Evolutionary conservation across 2,329 filamentous ascomycete species (phyloP).

Genomic region (Neobulgaria alba): DNA sequence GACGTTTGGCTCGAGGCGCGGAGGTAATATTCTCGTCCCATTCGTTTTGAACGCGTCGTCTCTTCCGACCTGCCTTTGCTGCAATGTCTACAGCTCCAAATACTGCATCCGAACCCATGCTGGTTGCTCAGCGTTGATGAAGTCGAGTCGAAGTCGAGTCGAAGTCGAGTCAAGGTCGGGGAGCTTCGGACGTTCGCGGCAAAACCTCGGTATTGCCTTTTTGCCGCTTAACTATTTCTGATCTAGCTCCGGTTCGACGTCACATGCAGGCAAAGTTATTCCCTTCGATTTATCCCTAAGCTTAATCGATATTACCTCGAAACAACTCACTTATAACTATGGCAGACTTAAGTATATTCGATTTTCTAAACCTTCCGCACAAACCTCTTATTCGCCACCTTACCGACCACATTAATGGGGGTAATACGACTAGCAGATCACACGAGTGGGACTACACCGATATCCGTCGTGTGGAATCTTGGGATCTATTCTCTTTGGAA

Average conservation of each 20-base stretch:
- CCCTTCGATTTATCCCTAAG: conserved; percentile 2
- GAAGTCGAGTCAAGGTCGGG: conserved; percentile 1
- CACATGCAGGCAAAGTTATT: conserved; percentile 1
- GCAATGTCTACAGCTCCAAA: too few species aligned
- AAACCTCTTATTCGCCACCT: too few species aligned
- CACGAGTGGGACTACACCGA: too few species aligned
- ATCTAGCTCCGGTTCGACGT: conserved; percentile 2
- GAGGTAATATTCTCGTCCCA: conserved; percentile 2
- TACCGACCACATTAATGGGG: too few species aligned
- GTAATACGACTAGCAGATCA: too few species aligned
- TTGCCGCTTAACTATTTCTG: conserved; percentile 2
- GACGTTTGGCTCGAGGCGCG: too few species aligned
- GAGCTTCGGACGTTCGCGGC: not conserved
- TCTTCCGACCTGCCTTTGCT: conserved; percentile 3
- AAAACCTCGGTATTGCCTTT: conserved; percentile 2
- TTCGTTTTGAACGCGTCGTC: conserved; percentile 2
- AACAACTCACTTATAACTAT: too few species aligned
- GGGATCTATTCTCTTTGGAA: too few species aligned
- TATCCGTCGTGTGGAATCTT: too few species aligned
- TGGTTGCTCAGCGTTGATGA: conserved; percentile 3
- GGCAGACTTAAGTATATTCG: too few species aligned
- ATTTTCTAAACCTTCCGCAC: too few species aligned
- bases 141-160: conserved; percentile 1
- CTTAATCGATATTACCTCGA: too few species aligned
- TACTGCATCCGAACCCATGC: conserved; percentile 6